phyloP scores from a whole-genome alignment of 2,329 filamentous ascomycete species.

The Botryotinia narcissicola region DNA sequence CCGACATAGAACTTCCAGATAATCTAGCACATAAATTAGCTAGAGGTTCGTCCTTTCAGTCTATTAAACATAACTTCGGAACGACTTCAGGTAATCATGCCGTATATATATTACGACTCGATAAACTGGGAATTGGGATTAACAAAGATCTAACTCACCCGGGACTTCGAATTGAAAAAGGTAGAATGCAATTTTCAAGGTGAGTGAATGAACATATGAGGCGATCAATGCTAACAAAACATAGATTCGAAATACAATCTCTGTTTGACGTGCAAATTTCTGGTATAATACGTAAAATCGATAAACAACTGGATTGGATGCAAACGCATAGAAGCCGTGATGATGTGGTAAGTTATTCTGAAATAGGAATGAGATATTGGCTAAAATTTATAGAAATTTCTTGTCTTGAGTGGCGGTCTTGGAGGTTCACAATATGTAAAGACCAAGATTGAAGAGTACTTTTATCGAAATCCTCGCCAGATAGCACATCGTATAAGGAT shows the following conservation, averaged over 20 bases:
- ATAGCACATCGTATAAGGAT: constrained; percentile 42
- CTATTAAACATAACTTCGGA: constrained; percentile 45
- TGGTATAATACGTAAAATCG: constrained; percentile 33
- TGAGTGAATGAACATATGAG: not conserved
- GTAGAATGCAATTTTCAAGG: constrained; percentile 11
- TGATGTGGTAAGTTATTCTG: constrained; percentile 15
- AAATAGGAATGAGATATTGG: not conserved
- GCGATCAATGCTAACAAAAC: not conserved
- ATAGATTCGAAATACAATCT: not conserved
- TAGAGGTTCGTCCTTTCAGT: constrained; percentile 43
- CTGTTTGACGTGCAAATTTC: constrained; percentile 12
- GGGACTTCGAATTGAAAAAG: not conserved
- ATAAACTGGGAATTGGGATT: constrained; percentile 14
- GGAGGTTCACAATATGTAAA: constrained; percentile 49
- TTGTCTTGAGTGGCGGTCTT: constrained; percentile 48
- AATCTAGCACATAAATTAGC: constrained; percentile 42
- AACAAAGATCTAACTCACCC: not conserved
- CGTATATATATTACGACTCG: constrained; percentile 43
- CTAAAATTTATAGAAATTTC: constrained; percentile 38
- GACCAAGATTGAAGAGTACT: constrained; percentile 43
- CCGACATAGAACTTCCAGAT: constrained; percentile 39
- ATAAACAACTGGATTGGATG: constrained; percentile 40
- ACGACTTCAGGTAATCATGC: constrained; percentile 44
- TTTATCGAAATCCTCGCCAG: constrained; percentile 39
- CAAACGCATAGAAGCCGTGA: not conserved